Evolutionary conservation across 2,329 filamentous ascomycete genomes (phyloP).

Genomic region (Phyllosticta capitalensis): DNA sequence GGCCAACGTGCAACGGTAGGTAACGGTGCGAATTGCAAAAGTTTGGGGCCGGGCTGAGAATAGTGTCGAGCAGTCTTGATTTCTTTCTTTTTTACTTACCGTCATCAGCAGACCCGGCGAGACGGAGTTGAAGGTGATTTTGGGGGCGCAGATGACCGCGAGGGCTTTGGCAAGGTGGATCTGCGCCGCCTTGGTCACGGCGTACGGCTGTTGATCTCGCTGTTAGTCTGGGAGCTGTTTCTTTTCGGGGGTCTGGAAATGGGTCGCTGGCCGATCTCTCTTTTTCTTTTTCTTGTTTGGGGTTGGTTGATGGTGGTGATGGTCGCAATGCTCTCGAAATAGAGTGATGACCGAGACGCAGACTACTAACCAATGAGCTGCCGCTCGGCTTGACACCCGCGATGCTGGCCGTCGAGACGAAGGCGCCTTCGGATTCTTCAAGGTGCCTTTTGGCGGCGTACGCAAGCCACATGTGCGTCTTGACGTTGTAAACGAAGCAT

Average conservation of each 20-base stretch:
- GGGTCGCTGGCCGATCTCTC: not conserved
- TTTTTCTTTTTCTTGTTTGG: not conserved
- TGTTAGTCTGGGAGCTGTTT: not conserved
- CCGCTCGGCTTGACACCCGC: slow-evolving; percentile 56
- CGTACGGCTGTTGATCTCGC: slow-evolving; percentile 47
- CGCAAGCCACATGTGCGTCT: slow-evolving; percentile 41
- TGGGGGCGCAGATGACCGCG: slow-evolving; percentile 51
- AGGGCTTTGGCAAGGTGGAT: slow-evolving; percentile 58
- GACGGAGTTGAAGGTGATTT: slow-evolving; percentile 55
- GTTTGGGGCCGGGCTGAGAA: not conserved
- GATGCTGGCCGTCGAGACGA: slow-evolving; percentile 55
- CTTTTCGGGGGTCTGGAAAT: not conserved
- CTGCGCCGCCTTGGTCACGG: slow-evolving; percentile 67
- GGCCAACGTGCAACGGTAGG: slow-evolving; percentile 13
- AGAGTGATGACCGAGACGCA: not conserved
- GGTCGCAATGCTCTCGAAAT: not conserved
- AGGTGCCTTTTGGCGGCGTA: slow-evolving; percentile 50
- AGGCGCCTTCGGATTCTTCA: slow-evolving; percentile 49
- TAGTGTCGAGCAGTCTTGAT: not conserved
- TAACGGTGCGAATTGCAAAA: not conserved
- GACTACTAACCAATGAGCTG: slow-evolving; percentile 38
- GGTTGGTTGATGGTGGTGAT: too few species aligned
- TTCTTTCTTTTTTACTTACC: slow-evolving; percentile 18
- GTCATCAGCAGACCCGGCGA: slow-evolving; percentile 56
- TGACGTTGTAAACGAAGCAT: slow-evolving; percentile 55